Percentiles rank a stretch among this genome's conserved stretches.
Conservation (phyloP, 2,329 filamentous ascomycete genomes). For the Zasmidium angulare region DNA sequence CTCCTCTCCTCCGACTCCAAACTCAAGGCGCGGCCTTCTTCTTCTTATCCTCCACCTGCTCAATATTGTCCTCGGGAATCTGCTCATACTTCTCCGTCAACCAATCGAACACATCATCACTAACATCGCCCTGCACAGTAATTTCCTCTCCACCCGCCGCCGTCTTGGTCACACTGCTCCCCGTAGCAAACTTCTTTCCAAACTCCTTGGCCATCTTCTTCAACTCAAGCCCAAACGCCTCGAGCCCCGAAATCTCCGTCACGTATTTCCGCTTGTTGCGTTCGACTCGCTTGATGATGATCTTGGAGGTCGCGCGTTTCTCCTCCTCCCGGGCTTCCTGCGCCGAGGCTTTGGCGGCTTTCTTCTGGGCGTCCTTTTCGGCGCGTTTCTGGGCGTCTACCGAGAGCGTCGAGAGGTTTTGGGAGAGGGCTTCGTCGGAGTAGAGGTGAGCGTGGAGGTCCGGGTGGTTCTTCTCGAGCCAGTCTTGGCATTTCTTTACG, state of each 20-base stretch:
- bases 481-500: slow-evolving; percentile 94
- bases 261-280: slow-evolving; percentile 98
- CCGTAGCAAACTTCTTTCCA: slow-evolving; percentile 98
- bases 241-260: slow-evolving; percentile 85
- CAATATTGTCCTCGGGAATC: slow-evolving; percentile 92
- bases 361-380: slow-evolving; percentile 94
- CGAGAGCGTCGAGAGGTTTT: slow-evolving; percentile 80
- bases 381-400: slow-evolving; percentile 91
- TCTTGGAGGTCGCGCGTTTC: slow-evolving; percentile 75
- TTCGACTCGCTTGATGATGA: slow-evolving; percentile 95
- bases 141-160: slow-evolving; percentile 81
- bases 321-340: slow-evolving; percentile 81
- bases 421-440: slow-evolving; percentile 72
- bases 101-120: slow-evolving; percentile 91
- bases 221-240: slow-evolving; percentile 85
- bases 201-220: slow-evolving; percentile 83
- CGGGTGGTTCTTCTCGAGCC: slow-evolving; percentile 75
- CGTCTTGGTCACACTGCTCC: slow-evolving; percentile 86
- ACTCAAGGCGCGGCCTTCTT: slow-evolving; percentile 59
- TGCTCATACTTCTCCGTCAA: slow-evolving; percentile 83
- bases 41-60: slow-evolving; percentile 93
- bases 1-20: not conserved
- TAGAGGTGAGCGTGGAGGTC: slow-evolving; percentile 77
- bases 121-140: slow-evolving; percentile 95
- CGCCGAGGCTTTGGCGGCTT: slow-evolving; percentile 89